phyloP scores from a whole-genome alignment of 169 alveolate species.

The Cryptosporidium felis region DNA sequence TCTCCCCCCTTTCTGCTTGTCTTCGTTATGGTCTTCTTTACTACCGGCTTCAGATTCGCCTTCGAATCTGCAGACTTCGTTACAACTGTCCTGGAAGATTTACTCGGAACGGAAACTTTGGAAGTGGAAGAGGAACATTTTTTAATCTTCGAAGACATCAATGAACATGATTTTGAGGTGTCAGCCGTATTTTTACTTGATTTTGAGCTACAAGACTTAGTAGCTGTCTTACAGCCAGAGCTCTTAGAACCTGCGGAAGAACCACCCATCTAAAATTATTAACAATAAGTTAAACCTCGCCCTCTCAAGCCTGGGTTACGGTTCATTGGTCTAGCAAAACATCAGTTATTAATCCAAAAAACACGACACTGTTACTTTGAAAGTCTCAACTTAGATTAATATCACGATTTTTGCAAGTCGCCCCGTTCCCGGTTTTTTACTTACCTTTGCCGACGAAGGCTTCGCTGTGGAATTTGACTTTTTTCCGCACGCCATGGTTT shows the following conservation, averaged over 20 bases:
- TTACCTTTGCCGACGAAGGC: conserved; percentile 15
- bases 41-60: background rate
- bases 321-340: background rate
- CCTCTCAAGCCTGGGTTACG: too few species aligned
- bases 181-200: background rate
- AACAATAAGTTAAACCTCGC: background rate
- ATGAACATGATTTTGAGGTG: background rate
- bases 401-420: background rate
- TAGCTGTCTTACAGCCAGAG: conserved; percentile 1
- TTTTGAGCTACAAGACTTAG: conserved; percentile 11
- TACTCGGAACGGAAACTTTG: background rate
- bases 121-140: background rate
- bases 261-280: conserved; percentile 8
- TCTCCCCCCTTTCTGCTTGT: background rate
- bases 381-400: background rate
- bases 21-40: conserved; percentile 31
- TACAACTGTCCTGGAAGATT: background rate
- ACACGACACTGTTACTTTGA: background rate
- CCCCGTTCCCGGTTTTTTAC: background rate
- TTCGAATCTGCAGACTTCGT: background rate
- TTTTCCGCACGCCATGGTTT: conserved; percentile 5
- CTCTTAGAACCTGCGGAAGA: conserved; percentile 6
- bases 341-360: too few species aligned
- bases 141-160: background rate
- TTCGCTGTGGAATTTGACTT: background rate